phyloP scores from a whole-genome alignment of 257 asterid species.

The Schizonepeta tenuifolia region DNA sequence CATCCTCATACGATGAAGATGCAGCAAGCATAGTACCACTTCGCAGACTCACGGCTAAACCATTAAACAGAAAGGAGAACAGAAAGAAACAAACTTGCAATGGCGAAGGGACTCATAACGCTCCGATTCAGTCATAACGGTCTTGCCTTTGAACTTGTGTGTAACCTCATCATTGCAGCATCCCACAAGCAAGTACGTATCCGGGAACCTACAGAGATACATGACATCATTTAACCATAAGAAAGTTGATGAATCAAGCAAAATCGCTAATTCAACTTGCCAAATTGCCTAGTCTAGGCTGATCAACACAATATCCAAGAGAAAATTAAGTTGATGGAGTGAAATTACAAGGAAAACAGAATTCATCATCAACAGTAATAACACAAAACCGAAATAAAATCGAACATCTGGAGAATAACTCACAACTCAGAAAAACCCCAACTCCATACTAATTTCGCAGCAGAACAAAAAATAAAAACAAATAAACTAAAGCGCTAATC shows the following conservation, averaged over 20 bases:
- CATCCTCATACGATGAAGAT: neutral
- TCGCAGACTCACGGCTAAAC: slow-evolving; percentile 1
- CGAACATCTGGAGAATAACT: slow-evolving; percentile 24
- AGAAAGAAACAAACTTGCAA: slow-evolving; percentile 67
- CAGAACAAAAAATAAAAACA: neutral
- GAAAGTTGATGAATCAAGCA: neutral
- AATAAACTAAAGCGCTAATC: neutral
- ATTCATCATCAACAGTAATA: slow-evolving; percentile 4
- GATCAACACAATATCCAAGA: slow-evolving; percentile 20
- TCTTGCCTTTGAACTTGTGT: slow-evolving; percentile 91
- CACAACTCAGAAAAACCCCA: slow-evolving; percentile 2
- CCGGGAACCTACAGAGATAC: slow-evolving; percentile 63
- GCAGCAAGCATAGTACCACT: slow-evolving; percentile 19
- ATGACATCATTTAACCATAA: neutral
- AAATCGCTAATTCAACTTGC: neutral
- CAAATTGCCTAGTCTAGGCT: slow-evolving; percentile 12
- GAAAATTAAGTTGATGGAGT: slow-evolving; percentile 1
- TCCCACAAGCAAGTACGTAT: slow-evolving; percentile 84
- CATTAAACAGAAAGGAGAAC: neutral
- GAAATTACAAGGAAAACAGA: neutral
- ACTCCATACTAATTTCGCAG: slow-evolving; percentile 2
- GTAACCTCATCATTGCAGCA: slow-evolving; percentile 91
- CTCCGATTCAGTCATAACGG: slow-evolving; percentile 84
- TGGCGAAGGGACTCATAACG: slow-evolving; percentile 97
- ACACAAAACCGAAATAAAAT: slow-evolving; percentile 21